Percentiles rank a stretch among this genome's conserved stretches.
Conservation (phyloP, 2,329 filamentous ascomycete genomes). For the Monosporascus sp. region DNA sequence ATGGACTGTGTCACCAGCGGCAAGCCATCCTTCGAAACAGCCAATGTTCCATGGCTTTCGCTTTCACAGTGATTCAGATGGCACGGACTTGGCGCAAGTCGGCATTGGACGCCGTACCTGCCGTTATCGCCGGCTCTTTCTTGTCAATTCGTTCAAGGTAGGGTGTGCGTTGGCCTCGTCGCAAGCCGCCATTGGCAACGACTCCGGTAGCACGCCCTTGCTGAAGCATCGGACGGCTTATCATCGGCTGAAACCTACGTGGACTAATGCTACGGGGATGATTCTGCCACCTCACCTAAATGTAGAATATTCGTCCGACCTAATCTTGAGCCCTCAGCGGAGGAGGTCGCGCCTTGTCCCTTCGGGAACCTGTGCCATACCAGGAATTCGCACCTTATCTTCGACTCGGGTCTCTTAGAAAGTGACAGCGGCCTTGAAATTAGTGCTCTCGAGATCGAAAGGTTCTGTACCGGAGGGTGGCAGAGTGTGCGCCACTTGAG, state of each 20-base stretch:
- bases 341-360: slow-evolving; percentile 10
- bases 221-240: background rate
- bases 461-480: background rate
- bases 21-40: slow-evolving; percentile 19
- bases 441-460: slow-evolving; percentile 11
- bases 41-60: slow-evolving; percentile 2
- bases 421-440: slow-evolving; percentile 14
- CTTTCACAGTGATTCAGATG: slow-evolving; percentile 3
- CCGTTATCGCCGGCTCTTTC: background rate
- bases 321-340: background rate
- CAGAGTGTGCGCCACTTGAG: slow-evolving; percentile 4
- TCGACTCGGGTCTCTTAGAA: slow-evolving; percentile 13
- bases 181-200: slow-evolving; percentile 2
- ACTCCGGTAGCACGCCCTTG: slow-evolving; percentile 3
- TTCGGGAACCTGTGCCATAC: slow-evolving; percentile 12
- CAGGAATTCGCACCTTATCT: background rate
- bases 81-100: slow-evolving; percentile 10
- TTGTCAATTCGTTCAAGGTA: background rate
- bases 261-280: slow-evolving; percentile 13
- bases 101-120: background rate
- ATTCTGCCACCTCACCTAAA: background rate
- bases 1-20: slow-evolving; percentile 21
- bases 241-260: slow-evolving; percentile 11
- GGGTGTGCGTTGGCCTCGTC: slow-evolving; percentile 3
- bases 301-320: slow-evolving; percentile 1